Evolutionary conservation across 768 basidiomycete species (phyloP).

Genomic region (Tulasnella calospora): DNA sequence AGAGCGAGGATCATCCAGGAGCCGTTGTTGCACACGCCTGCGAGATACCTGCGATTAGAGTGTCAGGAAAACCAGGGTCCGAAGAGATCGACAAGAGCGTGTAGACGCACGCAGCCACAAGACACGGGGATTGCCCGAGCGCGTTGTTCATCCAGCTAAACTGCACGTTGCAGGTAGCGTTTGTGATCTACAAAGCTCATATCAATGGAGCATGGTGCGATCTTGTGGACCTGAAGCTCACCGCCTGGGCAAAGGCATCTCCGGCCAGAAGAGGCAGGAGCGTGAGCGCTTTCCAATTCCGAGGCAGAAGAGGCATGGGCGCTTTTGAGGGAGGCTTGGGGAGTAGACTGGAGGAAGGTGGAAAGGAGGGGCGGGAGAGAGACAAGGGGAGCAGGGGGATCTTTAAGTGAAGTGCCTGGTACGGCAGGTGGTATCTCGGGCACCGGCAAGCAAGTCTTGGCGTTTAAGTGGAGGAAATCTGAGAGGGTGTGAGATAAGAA

Average conservation of each 20-base stretch:
- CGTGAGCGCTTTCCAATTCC: background rate
- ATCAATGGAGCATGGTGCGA: background rate
- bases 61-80: background rate
- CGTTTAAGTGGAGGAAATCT: background rate
- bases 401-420: background rate
- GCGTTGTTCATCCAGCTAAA: conserved; percentile 18
- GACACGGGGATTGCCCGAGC: conserved; percentile 7
- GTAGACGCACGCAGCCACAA: conserved; percentile 7
- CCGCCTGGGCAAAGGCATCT: background rate
- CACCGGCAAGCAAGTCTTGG: background rate
- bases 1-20: background rate
- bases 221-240: background rate
- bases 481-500: background rate
- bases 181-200: background rate
- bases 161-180: background rate
- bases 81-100: background rate
- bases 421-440: background rate
- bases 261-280: background rate
- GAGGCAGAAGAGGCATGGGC: background rate
- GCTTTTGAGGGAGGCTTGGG: background rate
- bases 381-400: background rate
- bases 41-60: background rate
- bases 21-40: background rate
- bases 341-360: background rate
- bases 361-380: background rate